Conservation (phyloP, 768 basidiomycete species). For the Xerocomus brunneocitrinus region DNA sequence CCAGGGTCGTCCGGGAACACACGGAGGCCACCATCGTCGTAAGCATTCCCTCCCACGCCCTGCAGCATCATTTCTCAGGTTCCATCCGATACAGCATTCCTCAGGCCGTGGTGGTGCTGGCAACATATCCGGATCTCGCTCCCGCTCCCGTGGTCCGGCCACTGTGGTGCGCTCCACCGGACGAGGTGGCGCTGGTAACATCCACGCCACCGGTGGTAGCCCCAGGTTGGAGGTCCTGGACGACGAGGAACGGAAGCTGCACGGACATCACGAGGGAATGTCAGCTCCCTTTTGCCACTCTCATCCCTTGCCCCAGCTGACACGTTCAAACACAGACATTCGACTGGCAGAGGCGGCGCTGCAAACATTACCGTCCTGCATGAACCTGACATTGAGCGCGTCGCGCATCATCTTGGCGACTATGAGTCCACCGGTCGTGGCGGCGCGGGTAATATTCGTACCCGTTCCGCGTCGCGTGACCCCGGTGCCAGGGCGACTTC, state of each 20-base stretch:
- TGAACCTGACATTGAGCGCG: constrained; percentile 37
- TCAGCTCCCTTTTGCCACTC: constrained; percentile 27
- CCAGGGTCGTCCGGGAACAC: constrained; percentile 21
- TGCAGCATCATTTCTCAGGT: background rate
- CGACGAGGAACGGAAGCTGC: constrained; percentile 32
- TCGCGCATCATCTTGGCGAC: constrained; percentile 21
- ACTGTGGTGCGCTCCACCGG: constrained; percentile 46
- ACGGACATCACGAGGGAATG: constrained; percentile 35
- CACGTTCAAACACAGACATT: constrained; percentile 42
- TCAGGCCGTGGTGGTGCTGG: constrained; percentile 63
- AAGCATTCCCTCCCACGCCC: constrained; percentile 14
- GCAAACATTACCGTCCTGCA: constrained; percentile 50
- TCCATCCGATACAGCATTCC: constrained; percentile 40
- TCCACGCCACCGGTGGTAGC: constrained; percentile 22
- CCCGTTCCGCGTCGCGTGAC: constrained; percentile 34
- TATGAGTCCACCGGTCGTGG: constrained; percentile 52
- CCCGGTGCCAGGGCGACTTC: constrained; percentile 20
- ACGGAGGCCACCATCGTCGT: constrained; percentile 33
- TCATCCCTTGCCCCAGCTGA: background rate
- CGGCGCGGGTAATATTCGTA: constrained; percentile 56
- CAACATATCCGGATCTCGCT: constrained; percentile 52
- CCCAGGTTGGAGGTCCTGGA: constrained; percentile 25
- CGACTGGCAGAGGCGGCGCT: constrained; percentile 63
- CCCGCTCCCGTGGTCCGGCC: constrained; percentile 41
- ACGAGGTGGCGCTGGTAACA: constrained; percentile 63